phyloP scores from a whole-genome alignment of 148 eudicot species.

The Linanthus parryae region DNA sequence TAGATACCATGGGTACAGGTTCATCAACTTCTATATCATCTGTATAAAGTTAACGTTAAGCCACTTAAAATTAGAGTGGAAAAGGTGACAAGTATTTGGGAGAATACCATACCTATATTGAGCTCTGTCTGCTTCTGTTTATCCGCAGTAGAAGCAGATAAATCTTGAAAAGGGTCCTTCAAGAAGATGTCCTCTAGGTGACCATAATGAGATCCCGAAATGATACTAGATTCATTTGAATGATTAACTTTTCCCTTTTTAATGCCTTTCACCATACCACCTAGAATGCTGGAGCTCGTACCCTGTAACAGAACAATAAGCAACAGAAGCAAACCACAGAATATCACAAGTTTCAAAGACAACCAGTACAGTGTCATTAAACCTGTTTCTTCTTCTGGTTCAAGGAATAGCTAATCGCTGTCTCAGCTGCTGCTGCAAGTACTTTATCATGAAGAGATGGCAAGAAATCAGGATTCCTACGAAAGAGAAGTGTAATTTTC shows the following conservation, averaged over 20 bases:
- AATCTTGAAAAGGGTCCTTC: conserved; percentile 34
- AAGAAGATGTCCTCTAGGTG: conserved; percentile 46
- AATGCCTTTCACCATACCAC: conserved; percentile 59
- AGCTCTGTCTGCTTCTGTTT: conserved; percentile 35
- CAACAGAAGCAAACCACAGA: conserved; percentile 8
- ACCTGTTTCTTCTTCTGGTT: conserved; percentile 64
- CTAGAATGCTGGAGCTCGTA: conserved; percentile 37
- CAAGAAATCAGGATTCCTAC: conserved; percentile 48
- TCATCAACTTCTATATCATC: conserved; percentile 84
- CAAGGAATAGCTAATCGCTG: conserved; percentile 39
- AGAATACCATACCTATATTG: conserved; percentile 46
- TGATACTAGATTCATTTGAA: conserved; percentile 11
- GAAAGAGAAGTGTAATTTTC: conserved; percentile 7
- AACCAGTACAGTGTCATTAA: conserved; percentile 1
- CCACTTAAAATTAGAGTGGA: not conserved
- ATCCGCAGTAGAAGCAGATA: conserved; percentile 18
- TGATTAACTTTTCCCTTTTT: conserved; percentile 35
- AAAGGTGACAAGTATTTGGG: not conserved
- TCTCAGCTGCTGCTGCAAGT: conserved; percentile 74
- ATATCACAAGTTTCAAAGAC: not conserved
- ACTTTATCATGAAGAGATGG: conserved; percentile 84
- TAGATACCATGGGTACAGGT: conserved; percentile 38
- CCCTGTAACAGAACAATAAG: conserved; percentile 34
- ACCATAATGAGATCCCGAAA: conserved; percentile 29
- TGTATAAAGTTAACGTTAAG: conserved; percentile 18